Percentiles rank a stretch among this genome's conserved stretches.
phyloP scores from a whole-genome alignment of 306 rosid species.

The Prunus davidiana region DNA sequence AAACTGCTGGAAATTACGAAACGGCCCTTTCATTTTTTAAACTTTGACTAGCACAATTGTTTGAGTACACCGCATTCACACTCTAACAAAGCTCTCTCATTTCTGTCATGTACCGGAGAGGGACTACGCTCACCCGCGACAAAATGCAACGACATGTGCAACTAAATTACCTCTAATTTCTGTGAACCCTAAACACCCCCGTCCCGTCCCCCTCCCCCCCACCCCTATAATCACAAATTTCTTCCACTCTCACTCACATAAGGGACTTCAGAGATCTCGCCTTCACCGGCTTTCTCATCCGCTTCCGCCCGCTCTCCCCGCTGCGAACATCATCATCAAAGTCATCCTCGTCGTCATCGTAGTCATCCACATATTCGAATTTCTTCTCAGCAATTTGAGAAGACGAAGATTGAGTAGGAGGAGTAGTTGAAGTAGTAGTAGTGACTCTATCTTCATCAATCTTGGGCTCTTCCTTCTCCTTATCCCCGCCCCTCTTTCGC shows the following conservation, averaged over 20 bases:
- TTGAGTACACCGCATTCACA: constrained; percentile 28
- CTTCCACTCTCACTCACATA: constrained; percentile 43
- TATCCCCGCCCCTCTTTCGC: constrained; percentile 40
- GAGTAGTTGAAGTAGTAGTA: neutral
- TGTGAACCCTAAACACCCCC: constrained; percentile 22
- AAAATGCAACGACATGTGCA: constrained; percentile 22
- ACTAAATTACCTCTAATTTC: neutral
- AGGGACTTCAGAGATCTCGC: constrained; percentile 84
- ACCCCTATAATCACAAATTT: neutral
- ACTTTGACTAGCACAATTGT: neutral
- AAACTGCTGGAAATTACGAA: constrained; percentile 4
- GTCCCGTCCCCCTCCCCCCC: no score
- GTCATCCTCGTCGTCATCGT: constrained; percentile 38
- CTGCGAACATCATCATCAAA: neutral
- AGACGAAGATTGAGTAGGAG: constrained; percentile 1
- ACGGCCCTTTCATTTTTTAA: constrained; percentile 13
- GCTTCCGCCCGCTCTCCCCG: constrained; percentile 14
- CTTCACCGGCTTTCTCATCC: constrained; percentile 78
- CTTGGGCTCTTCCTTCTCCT: constrained; percentile 19
- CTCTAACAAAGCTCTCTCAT: constrained; percentile 13
- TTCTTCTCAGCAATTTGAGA: constrained; percentile 20
- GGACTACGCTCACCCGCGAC: constrained; percentile 42
- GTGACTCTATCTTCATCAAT: constrained; percentile 1
- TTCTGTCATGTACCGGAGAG: constrained; percentile 23
- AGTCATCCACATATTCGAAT: constrained; percentile 45